phyloP scores from a whole-genome alignment of 176 grass and related monocot genomes.

The Triticum monococcum region DNA sequence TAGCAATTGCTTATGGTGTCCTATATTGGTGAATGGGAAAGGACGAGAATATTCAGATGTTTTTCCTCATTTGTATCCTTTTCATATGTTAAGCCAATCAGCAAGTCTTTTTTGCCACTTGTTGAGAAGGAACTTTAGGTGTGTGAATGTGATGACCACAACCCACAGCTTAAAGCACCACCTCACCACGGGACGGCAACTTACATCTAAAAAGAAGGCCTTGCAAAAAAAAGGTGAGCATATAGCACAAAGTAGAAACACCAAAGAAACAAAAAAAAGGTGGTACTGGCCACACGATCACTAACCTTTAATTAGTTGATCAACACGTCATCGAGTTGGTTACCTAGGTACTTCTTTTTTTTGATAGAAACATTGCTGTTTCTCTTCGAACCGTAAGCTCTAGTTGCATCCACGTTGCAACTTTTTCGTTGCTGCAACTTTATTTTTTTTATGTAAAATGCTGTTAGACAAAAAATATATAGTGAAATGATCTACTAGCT shows the following conservation, averaged over 20 bases:
- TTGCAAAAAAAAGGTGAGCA: not conserved
- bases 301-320: slow-evolving; percentile 11
- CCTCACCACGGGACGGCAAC: slow-evolving; percentile 13
- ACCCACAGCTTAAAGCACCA: slow-evolving; percentile 9
- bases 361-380: not conserved
- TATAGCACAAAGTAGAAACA: not conserved
- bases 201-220: not conserved
- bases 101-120: slow-evolving; percentile 25
- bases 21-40: not conserved
- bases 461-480: not conserved
- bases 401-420: not conserved
- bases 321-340: not conserved
- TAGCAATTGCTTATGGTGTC: not conserved
- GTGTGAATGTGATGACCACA: slow-evolving; percentile 27
- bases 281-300: not conserved
- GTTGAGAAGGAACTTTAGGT: not conserved
- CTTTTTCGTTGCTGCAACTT: not conserved
- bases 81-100: slow-evolving; percentile 4
- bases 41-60: not conserved
- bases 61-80: not conserved
- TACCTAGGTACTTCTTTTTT: not conserved
- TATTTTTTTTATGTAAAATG: not conserved
- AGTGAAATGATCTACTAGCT: not conserved
- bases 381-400: not conserved
- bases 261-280: not conserved